phyloP scores from a whole-genome alignment of 257 asterid species.

The Marsdenia floribunda region DNA sequence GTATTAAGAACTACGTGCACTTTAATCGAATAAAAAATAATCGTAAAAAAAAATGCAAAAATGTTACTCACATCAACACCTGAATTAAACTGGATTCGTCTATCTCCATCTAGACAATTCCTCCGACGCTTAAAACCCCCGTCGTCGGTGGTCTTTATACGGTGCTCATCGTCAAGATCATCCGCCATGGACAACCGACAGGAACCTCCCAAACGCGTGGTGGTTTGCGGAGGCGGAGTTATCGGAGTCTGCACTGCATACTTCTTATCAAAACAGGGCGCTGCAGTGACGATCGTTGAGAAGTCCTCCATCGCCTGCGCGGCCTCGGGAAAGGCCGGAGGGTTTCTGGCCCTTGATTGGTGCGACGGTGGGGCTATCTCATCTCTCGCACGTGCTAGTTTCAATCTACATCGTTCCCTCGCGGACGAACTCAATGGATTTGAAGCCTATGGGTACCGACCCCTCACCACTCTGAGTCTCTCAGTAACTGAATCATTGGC shows the following conservation, averaged over 20 bases:
- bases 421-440: conserved; percentile 76
- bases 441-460: conserved; percentile 71
- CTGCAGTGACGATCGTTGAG: conserved; percentile 70
- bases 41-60: neutral
- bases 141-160: conserved; percentile 15
- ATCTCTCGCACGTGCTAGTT: conserved; percentile 83
- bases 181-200: conserved; percentile 37
- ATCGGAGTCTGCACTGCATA: conserved; percentile 94
- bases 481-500: conserved; percentile 47
- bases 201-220: conserved; percentile 47
- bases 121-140: conserved; percentile 16
- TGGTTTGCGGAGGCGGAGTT: conserved; percentile 93
- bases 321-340: conserved; percentile 94
- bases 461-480: conserved; percentile 63
- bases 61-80: conserved; percentile 25
- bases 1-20: neutral
- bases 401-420: conserved; percentile 77
- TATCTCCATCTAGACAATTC: conserved; percentile 4
- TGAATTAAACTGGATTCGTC: neutral
- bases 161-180: conserved; percentile 24
- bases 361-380: conserved; percentile 66
- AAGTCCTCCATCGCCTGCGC: conserved; percentile 85
- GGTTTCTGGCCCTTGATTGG: conserved; percentile 90
- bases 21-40: neutral
- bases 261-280: conserved; percentile 65